These are phyloP conservation scores for Mucor irregularis DNA, from an alignment of 371 early-diverging fungal genomes.

Conservation along the genomic window DNA sequence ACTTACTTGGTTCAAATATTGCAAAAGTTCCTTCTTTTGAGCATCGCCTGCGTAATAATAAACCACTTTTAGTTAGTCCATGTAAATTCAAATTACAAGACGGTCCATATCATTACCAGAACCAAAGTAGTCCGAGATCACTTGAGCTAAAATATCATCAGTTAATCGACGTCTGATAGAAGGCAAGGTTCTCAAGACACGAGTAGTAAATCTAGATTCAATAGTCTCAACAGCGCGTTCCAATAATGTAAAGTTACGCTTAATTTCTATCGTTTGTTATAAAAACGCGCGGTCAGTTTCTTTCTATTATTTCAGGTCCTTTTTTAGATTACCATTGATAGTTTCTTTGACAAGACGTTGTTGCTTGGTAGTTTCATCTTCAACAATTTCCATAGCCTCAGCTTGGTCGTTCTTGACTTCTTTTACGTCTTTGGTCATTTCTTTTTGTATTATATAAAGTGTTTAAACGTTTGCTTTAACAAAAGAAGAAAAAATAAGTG, in stretches of 20 bases:
- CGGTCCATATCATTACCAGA: conserved; percentile 46
- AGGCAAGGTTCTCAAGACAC: conserved; percentile 82
- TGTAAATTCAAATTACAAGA: neutral
- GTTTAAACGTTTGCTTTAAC: neutral
- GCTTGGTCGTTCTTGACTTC: conserved; percentile 28
- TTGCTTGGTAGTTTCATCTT: conserved; percentile 43
- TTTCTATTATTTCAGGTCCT: neutral
- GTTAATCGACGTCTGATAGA: conserved; percentile 80
- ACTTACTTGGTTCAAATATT: conserved; percentile 43
- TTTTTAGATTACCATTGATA: conserved; percentile 22
- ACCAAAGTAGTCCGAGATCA: conserved; percentile 61
- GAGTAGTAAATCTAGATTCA: conserved; percentile 86
- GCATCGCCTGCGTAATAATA: conserved; percentile 21
- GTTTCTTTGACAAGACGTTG: conserved; percentile 45
- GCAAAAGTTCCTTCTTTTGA: conserved; percentile 37
- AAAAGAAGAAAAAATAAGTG: conserved; percentile 4
- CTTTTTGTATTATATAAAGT: neutral
- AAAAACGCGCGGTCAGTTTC: neutral
- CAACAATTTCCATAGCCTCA: conserved; percentile 46
- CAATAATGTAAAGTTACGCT: conserved; percentile 77
- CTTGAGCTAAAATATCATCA: conserved; percentile 63
- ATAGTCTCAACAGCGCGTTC: conserved; percentile 82
- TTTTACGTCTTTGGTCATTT: conserved; percentile 30
- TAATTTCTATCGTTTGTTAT: conserved; percentile 65
- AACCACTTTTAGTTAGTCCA: neutral